These are phyloP conservation scores for Thinopyrum elongatum DNA, from an alignment of 176 grass and related monocot species.

Conservation along the genomic window DNA sequence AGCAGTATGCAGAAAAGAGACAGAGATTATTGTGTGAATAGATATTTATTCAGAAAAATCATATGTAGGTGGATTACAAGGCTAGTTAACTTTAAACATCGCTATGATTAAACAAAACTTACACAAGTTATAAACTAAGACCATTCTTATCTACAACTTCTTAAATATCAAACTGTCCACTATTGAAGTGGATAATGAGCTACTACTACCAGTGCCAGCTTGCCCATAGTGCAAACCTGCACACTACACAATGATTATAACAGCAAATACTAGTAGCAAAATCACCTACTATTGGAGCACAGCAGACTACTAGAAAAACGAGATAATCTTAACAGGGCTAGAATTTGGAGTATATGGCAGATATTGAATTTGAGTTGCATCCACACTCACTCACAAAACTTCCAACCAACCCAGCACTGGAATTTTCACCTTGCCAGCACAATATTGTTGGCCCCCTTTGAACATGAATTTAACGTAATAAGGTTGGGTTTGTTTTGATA, in stretches of 20 bases:
- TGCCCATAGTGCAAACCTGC: conserved; percentile 14
- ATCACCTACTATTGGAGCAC: neutral
- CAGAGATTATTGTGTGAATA: neutral
- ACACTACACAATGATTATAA: conserved; percentile 7
- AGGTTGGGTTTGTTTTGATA: conserved; percentile 2
- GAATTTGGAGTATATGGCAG: neutral
- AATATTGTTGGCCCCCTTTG: neutral
- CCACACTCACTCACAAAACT: neutral
- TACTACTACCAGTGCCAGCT: neutral
- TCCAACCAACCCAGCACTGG: neutral
- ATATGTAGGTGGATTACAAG: neutral
- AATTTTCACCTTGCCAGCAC: neutral
- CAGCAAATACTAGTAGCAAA: neutral
- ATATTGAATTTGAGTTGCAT: conserved; percentile 13
- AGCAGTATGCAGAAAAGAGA: neutral
- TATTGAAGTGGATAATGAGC: neutral
- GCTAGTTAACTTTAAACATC: neutral
- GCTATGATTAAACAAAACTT: conserved; percentile 4
- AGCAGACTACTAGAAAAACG: neutral
- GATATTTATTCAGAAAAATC: conserved; percentile 2
- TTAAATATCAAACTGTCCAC: neutral
- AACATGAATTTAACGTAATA: conserved; percentile 19
- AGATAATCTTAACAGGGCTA: neutral
- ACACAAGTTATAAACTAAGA: neutral
- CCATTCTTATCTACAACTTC: neutral